Percentiles rank a stretch among this genome's conserved stretches.
These are phyloP conservation scores for Amesomyces nigricolor DNA, from an alignment of 2,329 filamentous ascomycete species.

Conservation along the genomic window DNA sequence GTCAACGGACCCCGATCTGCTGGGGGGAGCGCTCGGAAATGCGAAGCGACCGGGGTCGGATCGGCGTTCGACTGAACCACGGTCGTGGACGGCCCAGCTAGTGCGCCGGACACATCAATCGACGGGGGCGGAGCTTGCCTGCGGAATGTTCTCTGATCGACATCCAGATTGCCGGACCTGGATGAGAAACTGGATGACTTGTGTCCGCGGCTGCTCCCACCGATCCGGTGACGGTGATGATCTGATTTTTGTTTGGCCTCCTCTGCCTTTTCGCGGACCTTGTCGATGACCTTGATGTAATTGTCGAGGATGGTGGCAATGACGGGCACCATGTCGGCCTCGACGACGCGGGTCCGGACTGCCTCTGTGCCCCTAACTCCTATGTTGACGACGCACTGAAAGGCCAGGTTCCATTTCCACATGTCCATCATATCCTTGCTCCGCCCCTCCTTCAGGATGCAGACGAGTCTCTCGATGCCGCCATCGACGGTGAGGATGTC, in stretches of 20 bases:
- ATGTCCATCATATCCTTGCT: constrained; percentile 99
- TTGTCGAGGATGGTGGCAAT: constrained; percentile 98
- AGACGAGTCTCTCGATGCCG: constrained; percentile 91
- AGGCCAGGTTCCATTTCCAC: constrained; percentile 99
- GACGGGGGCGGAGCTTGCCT: constrained; percentile 78
- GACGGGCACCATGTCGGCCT: constrained; percentile 98
- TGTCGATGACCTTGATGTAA: constrained; percentile 94
- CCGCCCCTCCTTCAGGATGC: constrained; percentile 94
- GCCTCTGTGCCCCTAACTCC: constrained; percentile 91
- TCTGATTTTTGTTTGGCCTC: constrained; percentile 69
- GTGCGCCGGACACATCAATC: constrained; percentile 66
- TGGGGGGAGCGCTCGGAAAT: constrained; percentile 63
- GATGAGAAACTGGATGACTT: constrained; percentile 51
- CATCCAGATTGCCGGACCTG: constrained; percentile 47
- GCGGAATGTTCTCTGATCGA: constrained; percentile 58
- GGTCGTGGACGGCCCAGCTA: constrained; percentile 42
- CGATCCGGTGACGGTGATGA: constrained; percentile 45
- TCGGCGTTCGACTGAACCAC: constrained; percentile 43
- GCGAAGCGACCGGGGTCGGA: constrained; percentile 53
- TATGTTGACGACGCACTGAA: constrained; percentile 98
- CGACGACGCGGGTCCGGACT: constrained; percentile 90
- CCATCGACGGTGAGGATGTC: constrained; percentile 98
- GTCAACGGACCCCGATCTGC: constrained; percentile 62
- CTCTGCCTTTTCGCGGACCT: constrained; percentile 80
- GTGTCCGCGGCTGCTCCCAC: constrained; percentile 43